These are phyloP conservation scores for Sisymbrium irio DNA, from an alignment of 345 rosid genomes.

Conservation along the genomic window DNA sequence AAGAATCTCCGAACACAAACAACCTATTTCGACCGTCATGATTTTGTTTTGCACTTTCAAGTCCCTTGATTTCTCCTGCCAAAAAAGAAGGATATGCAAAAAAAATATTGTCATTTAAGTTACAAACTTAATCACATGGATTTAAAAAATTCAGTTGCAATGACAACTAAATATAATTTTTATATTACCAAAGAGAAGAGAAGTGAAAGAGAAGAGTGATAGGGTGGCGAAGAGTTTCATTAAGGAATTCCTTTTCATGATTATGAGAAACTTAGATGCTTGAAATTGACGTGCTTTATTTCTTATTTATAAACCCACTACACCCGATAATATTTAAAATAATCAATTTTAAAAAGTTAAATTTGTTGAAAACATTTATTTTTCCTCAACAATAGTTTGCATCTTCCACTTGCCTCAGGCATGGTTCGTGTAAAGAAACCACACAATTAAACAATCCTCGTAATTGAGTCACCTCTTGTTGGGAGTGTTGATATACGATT, in stretches of 20 bases:
- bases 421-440: too few relatives aligned
- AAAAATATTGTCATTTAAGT: not conserved
- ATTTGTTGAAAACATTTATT: too few relatives aligned
- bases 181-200: conserved; percentile 3
- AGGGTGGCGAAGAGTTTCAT: not conserved
- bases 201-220: not conserved
- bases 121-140: not conserved
- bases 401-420: too few relatives aligned
- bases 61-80: conserved; percentile 8
- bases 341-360: not conserved
- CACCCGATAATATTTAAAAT: not conserved
- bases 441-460: too few relatives aligned
- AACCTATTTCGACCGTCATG: conserved; percentile 32
- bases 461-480: too few relatives aligned
- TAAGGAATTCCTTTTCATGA: not conserved
- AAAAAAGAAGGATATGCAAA: not conserved
- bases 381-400: too few relatives aligned
- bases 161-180: not conserved
- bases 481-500: too few relatives aligned
- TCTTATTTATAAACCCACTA: not conserved
- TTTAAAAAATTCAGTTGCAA: not conserved
- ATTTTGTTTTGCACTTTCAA: not conserved
- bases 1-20: conserved; percentile 61
- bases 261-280: not conserved
- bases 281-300: not conserved